These are phyloP conservation scores for Inosperma sp. DNA, from an alignment of 768 basidiomycete genomes.

Conservation along the genomic window DNA sequence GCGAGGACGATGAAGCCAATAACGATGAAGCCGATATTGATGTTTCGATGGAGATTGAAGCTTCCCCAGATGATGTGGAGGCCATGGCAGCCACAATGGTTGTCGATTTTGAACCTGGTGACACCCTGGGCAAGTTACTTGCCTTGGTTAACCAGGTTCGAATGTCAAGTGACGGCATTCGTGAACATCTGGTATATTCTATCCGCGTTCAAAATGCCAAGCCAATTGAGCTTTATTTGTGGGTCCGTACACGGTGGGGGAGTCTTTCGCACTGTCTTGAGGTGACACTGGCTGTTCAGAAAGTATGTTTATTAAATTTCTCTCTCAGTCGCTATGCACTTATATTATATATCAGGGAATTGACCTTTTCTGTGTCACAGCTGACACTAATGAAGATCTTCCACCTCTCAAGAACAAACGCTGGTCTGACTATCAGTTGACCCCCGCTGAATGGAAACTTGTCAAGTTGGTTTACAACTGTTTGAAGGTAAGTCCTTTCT, in stretches of 20 bases:
- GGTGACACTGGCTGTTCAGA: slow-evolving; percentile 6
- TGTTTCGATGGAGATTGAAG: slow-evolving; percentile 10
- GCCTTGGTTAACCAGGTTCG: slow-evolving; percentile 17
- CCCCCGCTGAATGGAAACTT: not conserved
- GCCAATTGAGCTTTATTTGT: slow-evolving; percentile 11
- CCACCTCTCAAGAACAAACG: not conserved
- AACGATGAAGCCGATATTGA: slow-evolving; percentile 17
- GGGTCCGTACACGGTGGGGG: slow-evolving; percentile 18
- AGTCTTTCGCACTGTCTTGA: slow-evolving; percentile 16
- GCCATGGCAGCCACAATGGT: slow-evolving; percentile 9
- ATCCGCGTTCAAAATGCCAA: slow-evolving; percentile 3
- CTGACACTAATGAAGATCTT: not conserved
- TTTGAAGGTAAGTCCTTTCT: not conserved
- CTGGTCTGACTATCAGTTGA: not conserved
- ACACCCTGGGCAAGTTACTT: slow-evolving; percentile 17
- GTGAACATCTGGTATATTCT: slow-evolving; percentile 7
- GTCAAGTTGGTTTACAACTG: not conserved
- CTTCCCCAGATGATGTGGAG: slow-evolving; percentile 7
- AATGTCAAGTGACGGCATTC: slow-evolving; percentile 7
- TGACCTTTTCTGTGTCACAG: not conserved
- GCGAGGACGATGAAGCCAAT: slow-evolving; percentile 10
- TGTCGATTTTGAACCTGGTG: slow-evolving; percentile 16
- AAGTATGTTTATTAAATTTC: slow-evolving; percentile 3
- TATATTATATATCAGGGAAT: not conserved
- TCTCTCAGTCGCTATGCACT: not conserved